These are phyloP conservation scores for Perkinsus olseni DNA, from an alignment of 169 alveolate genomes.

Conservation along the genomic window DNA sequence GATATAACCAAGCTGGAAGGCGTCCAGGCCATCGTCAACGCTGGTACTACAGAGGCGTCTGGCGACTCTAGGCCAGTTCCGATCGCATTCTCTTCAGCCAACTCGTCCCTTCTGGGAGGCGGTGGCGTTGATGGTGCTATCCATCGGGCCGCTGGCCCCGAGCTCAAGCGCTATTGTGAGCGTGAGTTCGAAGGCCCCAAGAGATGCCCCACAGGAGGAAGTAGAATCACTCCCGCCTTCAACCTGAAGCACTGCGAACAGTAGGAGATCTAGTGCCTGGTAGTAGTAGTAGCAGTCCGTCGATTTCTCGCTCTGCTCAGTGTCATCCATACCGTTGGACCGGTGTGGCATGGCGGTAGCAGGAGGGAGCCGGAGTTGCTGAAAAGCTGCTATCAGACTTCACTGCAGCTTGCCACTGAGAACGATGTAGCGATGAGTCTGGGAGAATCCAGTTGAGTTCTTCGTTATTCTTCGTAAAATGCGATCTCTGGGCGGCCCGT, in stretches of 20 bases:
- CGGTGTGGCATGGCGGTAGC: not conserved
- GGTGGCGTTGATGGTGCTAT: not conserved
- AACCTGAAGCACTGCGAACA: not conserved
- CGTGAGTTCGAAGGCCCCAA: not conserved
- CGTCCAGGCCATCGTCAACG: not conserved
- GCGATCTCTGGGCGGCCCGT: too few species aligned
- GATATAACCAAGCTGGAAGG: not conserved
- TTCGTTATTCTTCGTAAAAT: too few species aligned
- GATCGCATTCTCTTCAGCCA: not conserved
- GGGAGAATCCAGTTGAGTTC: too few species aligned
- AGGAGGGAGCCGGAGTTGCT: not conserved
- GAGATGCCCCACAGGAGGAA: not conserved
- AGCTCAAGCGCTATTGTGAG: not conserved
- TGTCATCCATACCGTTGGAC: not conserved
- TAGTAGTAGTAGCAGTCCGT: too few species aligned
- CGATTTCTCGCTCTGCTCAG: not conserved
- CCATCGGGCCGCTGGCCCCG: not conserved
- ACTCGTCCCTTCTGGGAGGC: not conserved
- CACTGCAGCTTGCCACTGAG: not conserved
- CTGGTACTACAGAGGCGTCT: not conserved
- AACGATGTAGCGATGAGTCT: too few species aligned
- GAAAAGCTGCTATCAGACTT: too few species aligned
- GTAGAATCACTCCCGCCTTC: not conserved
- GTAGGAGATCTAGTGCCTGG: not conserved
- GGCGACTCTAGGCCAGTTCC: not conserved